A percentile compares a stretch with the other conserved stretches of the same genome.
Conservation (phyloP, 1,284 basidiomycete species). For the Abortiporus biennis region DNA sequence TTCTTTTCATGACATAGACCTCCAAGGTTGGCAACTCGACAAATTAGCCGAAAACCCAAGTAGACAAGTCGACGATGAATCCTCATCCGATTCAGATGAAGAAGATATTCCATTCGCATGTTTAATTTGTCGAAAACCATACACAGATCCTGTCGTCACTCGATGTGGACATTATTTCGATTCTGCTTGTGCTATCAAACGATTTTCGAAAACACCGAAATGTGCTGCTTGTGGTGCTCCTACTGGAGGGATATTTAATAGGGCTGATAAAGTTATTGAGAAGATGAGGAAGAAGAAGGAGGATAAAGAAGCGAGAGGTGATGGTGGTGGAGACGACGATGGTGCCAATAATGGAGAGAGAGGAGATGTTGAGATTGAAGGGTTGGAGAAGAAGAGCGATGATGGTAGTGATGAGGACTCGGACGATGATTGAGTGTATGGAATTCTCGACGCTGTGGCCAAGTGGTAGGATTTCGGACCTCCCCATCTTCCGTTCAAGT, state of each 20-base stretch:
- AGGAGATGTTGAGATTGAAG: constrained; percentile 60
- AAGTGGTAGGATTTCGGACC: too few relatives aligned
- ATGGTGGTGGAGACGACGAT: constrained; percentile 30
- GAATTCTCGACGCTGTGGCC: too few relatives aligned
- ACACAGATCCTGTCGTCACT: constrained; percentile 93
- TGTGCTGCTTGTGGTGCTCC: constrained; percentile 93
- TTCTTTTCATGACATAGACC: constrained; percentile 48
- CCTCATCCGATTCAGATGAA: constrained; percentile 60
- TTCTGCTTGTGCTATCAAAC: constrained; percentile 88
- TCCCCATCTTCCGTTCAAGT: too few relatives aligned
- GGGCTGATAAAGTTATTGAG: constrained; percentile 77
- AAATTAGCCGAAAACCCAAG: constrained; percentile 67
- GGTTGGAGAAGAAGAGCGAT: constrained; percentile 36
- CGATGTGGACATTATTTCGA: constrained; percentile 98
- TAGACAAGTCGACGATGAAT: constrained; percentile 52
- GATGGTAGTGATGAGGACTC: constrained; percentile 26
- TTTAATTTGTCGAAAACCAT: constrained; percentile 91
- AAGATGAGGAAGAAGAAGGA: constrained; percentile 65
- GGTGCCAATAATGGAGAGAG: too few relatives aligned
- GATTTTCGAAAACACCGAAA: constrained; percentile 91
- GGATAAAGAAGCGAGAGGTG: constrained; percentile 38
- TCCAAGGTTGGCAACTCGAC: constrained; percentile 98
- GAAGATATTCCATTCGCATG: constrained; percentile 98
- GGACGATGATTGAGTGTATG: too few relatives aligned
- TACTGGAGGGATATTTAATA: constrained; percentile 93